Conservation (phyloP, 108 stramenopile genomes). For the Pseudonitzschia delicatissima region DNA sequence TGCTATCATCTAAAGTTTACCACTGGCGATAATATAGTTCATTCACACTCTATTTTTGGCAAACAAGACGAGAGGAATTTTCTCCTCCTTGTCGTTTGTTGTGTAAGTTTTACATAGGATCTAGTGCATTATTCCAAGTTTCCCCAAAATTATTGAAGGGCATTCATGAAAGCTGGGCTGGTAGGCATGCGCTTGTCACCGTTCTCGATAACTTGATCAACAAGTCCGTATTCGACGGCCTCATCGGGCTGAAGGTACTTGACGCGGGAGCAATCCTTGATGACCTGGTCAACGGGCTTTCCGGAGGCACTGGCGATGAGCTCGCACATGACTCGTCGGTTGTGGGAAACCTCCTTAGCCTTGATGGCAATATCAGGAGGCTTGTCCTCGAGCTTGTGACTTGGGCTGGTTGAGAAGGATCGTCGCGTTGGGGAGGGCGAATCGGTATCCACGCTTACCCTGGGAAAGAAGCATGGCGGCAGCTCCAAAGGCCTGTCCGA, state of each 20-base stretch:
- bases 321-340: constrained; percentile 86
- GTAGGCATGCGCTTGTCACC: constrained; percentile 59
- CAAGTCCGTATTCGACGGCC: constrained; percentile 95
- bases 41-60: no score
- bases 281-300: constrained; percentile 86
- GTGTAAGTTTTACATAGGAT: no score
- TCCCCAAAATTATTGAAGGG: constrained; percentile 3
- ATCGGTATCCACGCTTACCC: constrained; percentile 91
- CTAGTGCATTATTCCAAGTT: no score
- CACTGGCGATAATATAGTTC: no score
- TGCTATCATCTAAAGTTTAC: no score
- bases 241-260: constrained; percentile 96
- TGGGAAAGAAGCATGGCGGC: constrained; percentile 95
- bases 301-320: constrained; percentile 89
- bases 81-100: no score
- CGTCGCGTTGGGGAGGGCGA: constrained; percentile 91
- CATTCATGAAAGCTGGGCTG: constrained; percentile 70
- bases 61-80: no score
- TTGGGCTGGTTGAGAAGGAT: constrained; percentile 95
- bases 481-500: constrained; percentile 96
- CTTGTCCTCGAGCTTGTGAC: constrained; percentile 92
- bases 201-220: constrained; percentile 89
- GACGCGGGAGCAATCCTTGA: constrained; percentile 87
- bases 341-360: constrained; percentile 88
- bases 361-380: constrained; percentile 96